phyloP scores from a whole-genome alignment of 2,329 filamentous ascomycete genomes.

The Didymella glomerata region DNA sequence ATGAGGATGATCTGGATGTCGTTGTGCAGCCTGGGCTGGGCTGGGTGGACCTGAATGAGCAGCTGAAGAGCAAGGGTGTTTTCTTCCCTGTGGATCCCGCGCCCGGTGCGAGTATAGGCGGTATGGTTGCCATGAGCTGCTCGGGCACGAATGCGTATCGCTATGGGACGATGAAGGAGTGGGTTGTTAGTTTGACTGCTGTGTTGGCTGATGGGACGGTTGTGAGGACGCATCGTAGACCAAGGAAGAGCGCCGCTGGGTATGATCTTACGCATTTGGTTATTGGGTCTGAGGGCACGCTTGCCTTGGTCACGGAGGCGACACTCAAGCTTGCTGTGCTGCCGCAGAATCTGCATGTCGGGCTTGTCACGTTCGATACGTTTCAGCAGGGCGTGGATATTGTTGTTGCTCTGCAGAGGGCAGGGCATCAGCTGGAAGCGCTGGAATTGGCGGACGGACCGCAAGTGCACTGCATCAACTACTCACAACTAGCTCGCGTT shows the following conservation, averaged over 20 bases:
- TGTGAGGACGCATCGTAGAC: constrained; percentile 85
- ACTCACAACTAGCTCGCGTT: constrained; percentile 63
- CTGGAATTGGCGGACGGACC: constrained; percentile 89
- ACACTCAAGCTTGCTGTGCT: constrained; percentile 82
- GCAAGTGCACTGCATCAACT: constrained; percentile 77
- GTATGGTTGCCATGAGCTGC: constrained; percentile 75
- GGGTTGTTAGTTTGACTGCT: constrained; percentile 84
- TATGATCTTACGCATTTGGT: constrained; percentile 90
- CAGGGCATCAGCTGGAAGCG: constrained; percentile 84
- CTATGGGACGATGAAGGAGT: constrained; percentile 93
- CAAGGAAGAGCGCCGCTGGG: constrained; percentile 86
- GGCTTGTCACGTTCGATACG: constrained; percentile 69
- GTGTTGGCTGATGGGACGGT: constrained; percentile 88
- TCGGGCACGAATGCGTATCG: constrained; percentile 87
- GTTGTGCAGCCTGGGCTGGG: constrained; percentile 71
- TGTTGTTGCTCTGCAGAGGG: constrained; percentile 76
- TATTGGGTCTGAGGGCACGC: constrained; percentile 89
- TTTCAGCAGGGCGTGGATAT: constrained; percentile 78
- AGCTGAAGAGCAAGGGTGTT: constrained; percentile 69
- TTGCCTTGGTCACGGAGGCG: constrained; percentile 89
- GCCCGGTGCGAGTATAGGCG: constrained; percentile 88
- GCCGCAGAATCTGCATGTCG: constrained; percentile 80
- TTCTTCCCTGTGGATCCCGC: constrained; percentile 96
- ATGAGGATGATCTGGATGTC: constrained; percentile 71
- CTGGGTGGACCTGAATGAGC: constrained; percentile 83